A percentile compares a stretch with the other conserved stretches of the same genome.
Conservation (phyloP, 2,329 filamentous ascomycete species). For the Kalmusia sp. region DNA sequence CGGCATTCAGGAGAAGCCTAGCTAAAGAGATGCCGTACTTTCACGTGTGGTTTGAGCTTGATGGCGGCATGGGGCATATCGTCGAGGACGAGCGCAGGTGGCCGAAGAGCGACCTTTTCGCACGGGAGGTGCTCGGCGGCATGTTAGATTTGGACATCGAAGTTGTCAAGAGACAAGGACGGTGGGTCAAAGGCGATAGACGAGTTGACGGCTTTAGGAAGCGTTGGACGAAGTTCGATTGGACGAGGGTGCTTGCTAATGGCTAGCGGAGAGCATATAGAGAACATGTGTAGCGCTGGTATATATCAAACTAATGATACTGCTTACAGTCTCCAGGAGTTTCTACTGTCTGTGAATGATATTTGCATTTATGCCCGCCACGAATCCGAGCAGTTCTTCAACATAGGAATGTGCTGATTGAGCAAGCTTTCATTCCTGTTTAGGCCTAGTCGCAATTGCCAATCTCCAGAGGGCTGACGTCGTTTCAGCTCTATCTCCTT, state of each 20-base stretch:
- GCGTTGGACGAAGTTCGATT: constrained; percentile 92
- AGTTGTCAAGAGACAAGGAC: constrained; percentile 86
- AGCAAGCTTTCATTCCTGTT: too few species aligned
- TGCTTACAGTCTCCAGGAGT: too few species aligned
- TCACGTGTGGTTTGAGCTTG: constrained; percentile 90
- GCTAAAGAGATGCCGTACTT: constrained; percentile 99
- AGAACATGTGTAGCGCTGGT: background rate
- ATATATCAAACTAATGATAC: too few species aligned
- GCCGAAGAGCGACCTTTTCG: constrained; percentile 92
- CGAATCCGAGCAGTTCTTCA: too few species aligned
- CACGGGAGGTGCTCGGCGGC: constrained; percentile 87
- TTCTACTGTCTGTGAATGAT: too few species aligned
- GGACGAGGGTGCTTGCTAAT: constrained; percentile 70
- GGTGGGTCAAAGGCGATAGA: constrained; percentile 75
- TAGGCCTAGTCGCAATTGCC: too few species aligned
- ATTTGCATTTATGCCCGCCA: too few species aligned
- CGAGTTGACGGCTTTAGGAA: constrained; percentile 81
- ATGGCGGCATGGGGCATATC: constrained; percentile 90
- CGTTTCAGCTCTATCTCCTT: background rate
- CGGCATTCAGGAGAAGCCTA: constrained; percentile 81
- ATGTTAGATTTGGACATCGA: constrained; percentile 86
- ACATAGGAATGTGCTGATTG: too few species aligned
- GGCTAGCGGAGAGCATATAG: constrained; percentile 24
- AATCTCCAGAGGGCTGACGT: too few species aligned
- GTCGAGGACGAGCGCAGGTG: constrained; percentile 86